These are phyloP conservation scores for Trichoderma atroviride DNA, from an alignment of 2,329 filamentous ascomycete genomes.

Conservation along the genomic window DNA sequence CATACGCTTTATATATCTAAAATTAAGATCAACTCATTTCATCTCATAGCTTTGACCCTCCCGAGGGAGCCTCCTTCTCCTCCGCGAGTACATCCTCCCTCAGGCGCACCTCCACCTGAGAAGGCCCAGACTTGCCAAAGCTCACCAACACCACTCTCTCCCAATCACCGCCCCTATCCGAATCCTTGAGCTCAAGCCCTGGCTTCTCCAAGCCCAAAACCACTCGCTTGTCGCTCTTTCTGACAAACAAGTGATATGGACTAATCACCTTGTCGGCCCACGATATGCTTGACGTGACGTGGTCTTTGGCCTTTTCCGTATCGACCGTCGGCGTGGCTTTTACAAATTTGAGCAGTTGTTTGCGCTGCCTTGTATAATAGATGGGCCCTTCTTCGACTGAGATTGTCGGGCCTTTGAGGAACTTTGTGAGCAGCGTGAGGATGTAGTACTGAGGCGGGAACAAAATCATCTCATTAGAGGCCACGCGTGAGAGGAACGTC, in stretches of 20 bases:
- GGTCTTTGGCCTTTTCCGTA: constrained; percentile 43
- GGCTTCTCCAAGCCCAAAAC: constrained; percentile 62
- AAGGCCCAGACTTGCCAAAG: constrained; percentile 55
- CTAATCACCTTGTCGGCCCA: constrained; percentile 67
- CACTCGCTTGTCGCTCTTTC: constrained; percentile 48
- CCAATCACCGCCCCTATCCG: constrained; percentile 56
- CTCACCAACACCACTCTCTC: constrained; percentile 61
- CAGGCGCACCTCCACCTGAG: constrained; percentile 55
- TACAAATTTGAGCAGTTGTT: constrained; percentile 58
- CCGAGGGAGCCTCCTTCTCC: constrained; percentile 42
- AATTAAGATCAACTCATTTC: background rate
- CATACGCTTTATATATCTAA: background rate
- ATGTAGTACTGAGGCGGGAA: constrained; percentile 90
- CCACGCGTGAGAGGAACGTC: constrained; percentile 69
- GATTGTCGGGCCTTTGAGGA: constrained; percentile 46
- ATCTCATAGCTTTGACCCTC: constrained; percentile 35
- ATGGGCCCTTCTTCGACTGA: constrained; percentile 34
- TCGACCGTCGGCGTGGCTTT: constrained; percentile 46
- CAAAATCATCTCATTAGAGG: constrained; percentile 70
- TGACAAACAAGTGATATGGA: constrained; percentile 52
- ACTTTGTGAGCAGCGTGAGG: constrained; percentile 59
- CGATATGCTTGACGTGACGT: constrained; percentile 50
- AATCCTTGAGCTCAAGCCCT: constrained; percentile 55
- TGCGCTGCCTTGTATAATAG: constrained; percentile 53
- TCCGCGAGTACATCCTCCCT: constrained; percentile 54